phyloP scores from a whole-genome alignment of 352 stramenopile genomes.

The Phytophthora constricta region DNA sequence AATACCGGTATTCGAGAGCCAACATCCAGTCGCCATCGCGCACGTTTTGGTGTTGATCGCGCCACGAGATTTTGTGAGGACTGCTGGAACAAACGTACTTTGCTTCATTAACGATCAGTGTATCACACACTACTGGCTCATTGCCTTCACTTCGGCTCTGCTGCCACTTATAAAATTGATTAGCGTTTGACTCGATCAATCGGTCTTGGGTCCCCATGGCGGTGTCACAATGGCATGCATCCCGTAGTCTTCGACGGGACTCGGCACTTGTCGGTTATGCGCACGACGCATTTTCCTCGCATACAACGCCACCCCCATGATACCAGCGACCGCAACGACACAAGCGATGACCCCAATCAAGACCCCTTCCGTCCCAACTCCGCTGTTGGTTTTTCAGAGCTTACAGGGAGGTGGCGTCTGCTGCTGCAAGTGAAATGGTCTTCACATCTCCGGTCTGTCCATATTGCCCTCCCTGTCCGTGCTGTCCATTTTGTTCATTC shows the following conservation, averaged over 20 bases:
- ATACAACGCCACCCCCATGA: constrained; percentile 28
- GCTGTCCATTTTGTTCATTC: background rate
- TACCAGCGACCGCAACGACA: constrained; percentile 22
- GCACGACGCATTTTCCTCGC: constrained; percentile 20
- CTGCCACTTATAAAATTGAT: too few relatives aligned
- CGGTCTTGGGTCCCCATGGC: constrained; percentile 11
- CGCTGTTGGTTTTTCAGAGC: constrained; percentile 1
- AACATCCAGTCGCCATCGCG: too few relatives aligned
- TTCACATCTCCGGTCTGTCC: background rate
- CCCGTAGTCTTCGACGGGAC: constrained; percentile 18
- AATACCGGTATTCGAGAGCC: too few relatives aligned
- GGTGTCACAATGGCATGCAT: constrained; percentile 35
- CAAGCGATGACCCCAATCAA: constrained; percentile 28
- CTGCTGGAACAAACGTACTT: too few relatives aligned
- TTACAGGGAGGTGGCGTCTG: constrained; percentile 10
- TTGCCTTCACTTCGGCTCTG: too few relatives aligned
- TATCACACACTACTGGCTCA: too few relatives aligned
- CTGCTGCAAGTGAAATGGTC: constrained; percentile 4
- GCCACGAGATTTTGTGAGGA: too few relatives aligned
- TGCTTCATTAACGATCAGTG: too few relatives aligned
- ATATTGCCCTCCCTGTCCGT: background rate
- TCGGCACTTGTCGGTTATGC: background rate
- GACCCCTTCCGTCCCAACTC: constrained; percentile 5
- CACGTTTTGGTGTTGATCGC: too few relatives aligned
- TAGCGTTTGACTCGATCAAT: constrained; percentile 8